A percentile compares a stretch with the other conserved stretches of the same genome.
These are phyloP conservation scores for Rhynchosporium agropyri DNA, from an alignment of 2,329 filamentous ascomycete species.

Conservation along the genomic window DNA sequence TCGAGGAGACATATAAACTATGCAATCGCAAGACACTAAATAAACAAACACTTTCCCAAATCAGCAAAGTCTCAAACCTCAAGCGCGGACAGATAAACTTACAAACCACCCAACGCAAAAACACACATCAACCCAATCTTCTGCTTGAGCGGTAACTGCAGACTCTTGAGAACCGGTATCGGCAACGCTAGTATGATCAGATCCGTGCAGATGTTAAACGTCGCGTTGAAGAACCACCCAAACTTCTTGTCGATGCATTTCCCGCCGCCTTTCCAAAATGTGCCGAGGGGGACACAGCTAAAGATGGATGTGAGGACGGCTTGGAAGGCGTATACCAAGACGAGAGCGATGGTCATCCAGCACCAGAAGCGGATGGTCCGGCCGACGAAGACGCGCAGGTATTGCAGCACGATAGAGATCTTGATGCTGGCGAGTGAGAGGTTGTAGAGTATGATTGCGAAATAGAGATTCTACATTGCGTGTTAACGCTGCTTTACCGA, in stretches of 20 bases:
- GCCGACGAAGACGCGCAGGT: slow-evolving; percentile 46
- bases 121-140: slow-evolving; percentile 31
- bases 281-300: slow-evolving; percentile 26
- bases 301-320: slow-evolving; percentile 26
- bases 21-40: slow-evolving; percentile 29
- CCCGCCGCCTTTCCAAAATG: slow-evolving; percentile 24
- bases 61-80: not conserved
- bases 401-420: slow-evolving; percentile 46
- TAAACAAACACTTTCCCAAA: slow-evolving; percentile 27
- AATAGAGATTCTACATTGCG: slow-evolving; percentile 39
- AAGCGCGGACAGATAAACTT: slow-evolving; percentile 12
- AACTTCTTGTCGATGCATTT: slow-evolving; percentile 26
- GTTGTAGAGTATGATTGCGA: slow-evolving; percentile 45
- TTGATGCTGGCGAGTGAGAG: slow-evolving; percentile 43
- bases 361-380: slow-evolving; percentile 30
- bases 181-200: slow-evolving; percentile 29
- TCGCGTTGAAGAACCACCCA: slow-evolving; percentile 31
- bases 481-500: not conserved
- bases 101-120: slow-evolving; percentile 36
- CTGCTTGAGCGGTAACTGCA: slow-evolving; percentile 30
- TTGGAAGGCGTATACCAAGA: slow-evolving; percentile 22
- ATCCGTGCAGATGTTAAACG: slow-evolving; percentile 32
- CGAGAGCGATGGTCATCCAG: slow-evolving; percentile 24
- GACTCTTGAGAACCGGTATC: slow-evolving; percentile 26
- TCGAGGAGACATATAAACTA: slow-evolving; percentile 23